phyloP scores from a whole-genome alignment of 495 filamentous ascomycete genomes.

The Chaetomium cochliodes region DNA sequence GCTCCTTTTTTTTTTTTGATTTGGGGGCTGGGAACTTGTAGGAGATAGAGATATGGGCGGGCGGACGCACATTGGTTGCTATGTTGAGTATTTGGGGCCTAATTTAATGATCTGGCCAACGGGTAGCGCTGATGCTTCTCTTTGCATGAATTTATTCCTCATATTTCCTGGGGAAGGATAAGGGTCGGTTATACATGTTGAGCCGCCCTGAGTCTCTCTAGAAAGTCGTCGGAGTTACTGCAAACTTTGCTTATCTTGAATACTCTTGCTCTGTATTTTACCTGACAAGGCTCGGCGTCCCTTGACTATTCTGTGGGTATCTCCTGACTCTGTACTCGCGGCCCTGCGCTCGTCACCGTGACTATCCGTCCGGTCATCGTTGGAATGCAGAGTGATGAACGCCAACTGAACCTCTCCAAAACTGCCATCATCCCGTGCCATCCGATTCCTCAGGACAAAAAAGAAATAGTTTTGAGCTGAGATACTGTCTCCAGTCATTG shows the following conservation, averaged over 20 bases:
- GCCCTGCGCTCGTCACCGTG: not conserved
- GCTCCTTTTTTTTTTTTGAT: not conserved
- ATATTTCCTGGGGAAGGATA: not conserved
- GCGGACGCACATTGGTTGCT: not conserved
- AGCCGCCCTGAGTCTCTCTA: not conserved
- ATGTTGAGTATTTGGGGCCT: slow-evolving; percentile 4
- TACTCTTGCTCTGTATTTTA: not conserved
- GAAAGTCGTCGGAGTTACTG: not conserved
- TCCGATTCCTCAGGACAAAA: not conserved
- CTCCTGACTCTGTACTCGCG: not conserved
- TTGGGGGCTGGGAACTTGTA: not conserved
- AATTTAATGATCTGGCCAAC: not conserved
- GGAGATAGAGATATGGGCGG: not conserved
- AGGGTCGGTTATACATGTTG: not conserved
- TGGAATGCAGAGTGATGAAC: no score
- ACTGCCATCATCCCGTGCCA: not conserved
- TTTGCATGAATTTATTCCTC: slow-evolving; percentile 6
- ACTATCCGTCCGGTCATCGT: not conserved
- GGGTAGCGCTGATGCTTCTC: not conserved
- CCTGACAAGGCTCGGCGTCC: not conserved
- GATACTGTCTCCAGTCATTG: not conserved
- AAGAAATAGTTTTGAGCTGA: slow-evolving; percentile 1
- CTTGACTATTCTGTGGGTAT: not conserved
- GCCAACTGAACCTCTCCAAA: no score
- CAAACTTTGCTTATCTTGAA: not conserved